These are phyloP conservation scores for Pneumocystis carinii DNA, from an alignment of 1,139 yeast genomes.

Conservation along the genomic window DNA sequence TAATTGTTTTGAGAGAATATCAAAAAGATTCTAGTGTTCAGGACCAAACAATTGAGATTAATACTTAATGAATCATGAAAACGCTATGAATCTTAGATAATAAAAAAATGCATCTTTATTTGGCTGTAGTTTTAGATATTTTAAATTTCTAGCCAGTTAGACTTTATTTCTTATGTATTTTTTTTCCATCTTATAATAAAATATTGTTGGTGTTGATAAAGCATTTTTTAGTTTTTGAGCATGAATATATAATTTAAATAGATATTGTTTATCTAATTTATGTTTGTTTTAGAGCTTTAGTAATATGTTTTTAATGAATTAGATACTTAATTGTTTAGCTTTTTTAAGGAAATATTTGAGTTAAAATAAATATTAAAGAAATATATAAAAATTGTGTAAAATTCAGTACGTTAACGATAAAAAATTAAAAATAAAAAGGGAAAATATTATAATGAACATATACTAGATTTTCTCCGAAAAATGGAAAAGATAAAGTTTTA, in stretches of 20 bases:
- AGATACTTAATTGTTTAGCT: too few relatives aligned
- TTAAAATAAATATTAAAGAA: too few relatives aligned
- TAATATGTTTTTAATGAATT: too few relatives aligned
- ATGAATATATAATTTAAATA: background rate
- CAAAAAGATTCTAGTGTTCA: constrained; percentile 3
- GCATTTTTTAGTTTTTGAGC: background rate
- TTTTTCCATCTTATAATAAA: background rate
- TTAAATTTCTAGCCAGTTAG: background rate
- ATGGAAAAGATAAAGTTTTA: background rate
- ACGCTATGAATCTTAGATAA: background rate
- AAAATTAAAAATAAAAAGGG: background rate
- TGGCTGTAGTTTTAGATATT: background rate
- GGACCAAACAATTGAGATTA: background rate
- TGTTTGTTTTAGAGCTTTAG: background rate
- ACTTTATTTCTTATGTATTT: background rate
- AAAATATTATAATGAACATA: background rate
- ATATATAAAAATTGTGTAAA: too few relatives aligned
- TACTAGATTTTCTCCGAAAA: background rate
- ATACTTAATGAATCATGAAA: background rate
- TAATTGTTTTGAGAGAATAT: constrained; percentile 73
- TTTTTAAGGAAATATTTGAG: background rate
- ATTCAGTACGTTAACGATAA: background rate
- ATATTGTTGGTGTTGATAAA: background rate
- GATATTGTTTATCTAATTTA: background rate
- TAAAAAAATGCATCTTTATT: background rate